A percentile compares a stretch with the other conserved stretches of the same genome.
These are phyloP conservation scores for Leccinum aurantiacum DNA, from an alignment of 768 basidiomycete genomes.

Conservation along the genomic window DNA sequence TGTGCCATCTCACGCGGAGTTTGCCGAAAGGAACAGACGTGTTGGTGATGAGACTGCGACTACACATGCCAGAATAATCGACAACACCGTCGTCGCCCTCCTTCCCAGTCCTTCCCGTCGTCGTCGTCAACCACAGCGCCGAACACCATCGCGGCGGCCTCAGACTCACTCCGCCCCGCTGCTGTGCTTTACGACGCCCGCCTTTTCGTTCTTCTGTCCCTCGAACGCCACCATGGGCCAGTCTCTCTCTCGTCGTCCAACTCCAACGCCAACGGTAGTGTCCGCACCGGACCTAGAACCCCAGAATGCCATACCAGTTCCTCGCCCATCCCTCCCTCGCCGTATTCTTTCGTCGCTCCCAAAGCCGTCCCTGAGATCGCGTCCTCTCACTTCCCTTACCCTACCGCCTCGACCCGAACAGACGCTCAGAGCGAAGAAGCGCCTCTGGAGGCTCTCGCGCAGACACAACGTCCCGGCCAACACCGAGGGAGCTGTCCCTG, in stretches of 20 bases:
- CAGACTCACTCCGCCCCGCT: not conserved
- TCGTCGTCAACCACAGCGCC: slow-evolving; percentile 16
- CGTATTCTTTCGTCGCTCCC: slow-evolving; percentile 37
- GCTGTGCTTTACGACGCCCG: not conserved
- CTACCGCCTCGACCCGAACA: slow-evolving; percentile 25
- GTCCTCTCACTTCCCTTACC: slow-evolving; percentile 12
- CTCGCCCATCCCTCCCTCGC: slow-evolving; percentile 30
- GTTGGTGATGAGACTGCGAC: slow-evolving; percentile 26
- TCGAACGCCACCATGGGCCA: slow-evolving; percentile 29
- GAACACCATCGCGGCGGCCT: slow-evolving; percentile 13
- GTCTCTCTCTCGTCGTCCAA: slow-evolving; percentile 28
- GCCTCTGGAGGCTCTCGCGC: slow-evolving; percentile 26
- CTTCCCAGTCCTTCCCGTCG: not conserved
- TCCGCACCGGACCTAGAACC: slow-evolving; percentile 13
- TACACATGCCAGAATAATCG: slow-evolving; percentile 26
- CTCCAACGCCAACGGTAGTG: slow-evolving; percentile 8
- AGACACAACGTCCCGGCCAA: slow-evolving; percentile 16
- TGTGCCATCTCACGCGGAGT: slow-evolving; percentile 16
- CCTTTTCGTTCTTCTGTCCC: slow-evolving; percentile 1
- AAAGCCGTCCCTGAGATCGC: slow-evolving; percentile 23
- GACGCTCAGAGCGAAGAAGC: slow-evolving; percentile 31
- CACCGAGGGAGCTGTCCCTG: slow-evolving; percentile 16
- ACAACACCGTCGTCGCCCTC: slow-evolving; percentile 9
- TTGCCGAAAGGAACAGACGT: slow-evolving; percentile 22
- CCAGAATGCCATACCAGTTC: not conserved